Conservation (phyloP, 257 asterid species). For the Echium plantagineum region DNA sequence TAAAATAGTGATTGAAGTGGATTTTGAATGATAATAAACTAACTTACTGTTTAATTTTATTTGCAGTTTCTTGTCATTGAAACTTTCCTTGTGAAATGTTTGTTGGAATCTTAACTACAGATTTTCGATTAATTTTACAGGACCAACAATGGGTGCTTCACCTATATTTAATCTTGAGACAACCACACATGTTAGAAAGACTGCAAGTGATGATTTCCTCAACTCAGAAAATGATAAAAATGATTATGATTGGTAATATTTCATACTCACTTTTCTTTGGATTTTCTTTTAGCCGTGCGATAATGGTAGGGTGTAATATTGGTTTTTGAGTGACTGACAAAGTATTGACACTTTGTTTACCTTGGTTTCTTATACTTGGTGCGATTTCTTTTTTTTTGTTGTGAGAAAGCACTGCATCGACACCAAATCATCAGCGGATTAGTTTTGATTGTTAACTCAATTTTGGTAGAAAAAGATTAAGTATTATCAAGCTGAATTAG, state of each 20-base stretch:
- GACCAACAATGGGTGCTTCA: conserved; percentile 43
- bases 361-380: background rate
- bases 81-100: background rate
- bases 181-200: conserved; percentile 47
- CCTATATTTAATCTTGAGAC: conserved; percentile 52
- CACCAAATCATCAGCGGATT: no score
- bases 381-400: background rate
- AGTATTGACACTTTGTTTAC: background rate
- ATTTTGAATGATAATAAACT: background rate
- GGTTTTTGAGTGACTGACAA: background rate
- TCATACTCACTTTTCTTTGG: background rate
- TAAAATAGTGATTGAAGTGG: background rate
- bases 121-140: conserved; percentile 32
- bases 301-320: background rate
- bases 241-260: conserved; percentile 78
- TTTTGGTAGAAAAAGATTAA: no score
- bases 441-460: no score
- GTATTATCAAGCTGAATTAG: no score
- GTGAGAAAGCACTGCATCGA: background rate
- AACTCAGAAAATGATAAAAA: conserved; percentile 91
- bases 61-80: background rate
- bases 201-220: conserved; percentile 86
- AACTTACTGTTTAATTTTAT: background rate
- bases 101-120: background rate
- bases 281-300: background rate